These are phyloP conservation scores for Vaccinium macrocarpon DNA, from an alignment of 148 eudicot species.

Conservation along the genomic window DNA sequence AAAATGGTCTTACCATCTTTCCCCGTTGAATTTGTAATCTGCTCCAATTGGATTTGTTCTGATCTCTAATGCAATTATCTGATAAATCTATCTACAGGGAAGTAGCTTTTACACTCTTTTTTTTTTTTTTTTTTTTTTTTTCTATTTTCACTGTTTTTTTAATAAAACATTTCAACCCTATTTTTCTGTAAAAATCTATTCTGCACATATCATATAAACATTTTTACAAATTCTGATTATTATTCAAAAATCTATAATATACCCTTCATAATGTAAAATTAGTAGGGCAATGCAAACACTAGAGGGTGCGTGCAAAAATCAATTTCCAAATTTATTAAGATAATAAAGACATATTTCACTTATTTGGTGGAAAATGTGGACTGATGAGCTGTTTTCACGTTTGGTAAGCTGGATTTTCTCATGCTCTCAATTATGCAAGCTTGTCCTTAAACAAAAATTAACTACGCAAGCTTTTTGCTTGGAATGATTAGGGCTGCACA, in stretches of 20 bases:
- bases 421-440: neutral
- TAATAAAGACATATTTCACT: neutral
- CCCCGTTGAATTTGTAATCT: no score
- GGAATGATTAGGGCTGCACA: neutral
- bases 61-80: no score
- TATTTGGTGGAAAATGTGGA: neutral
- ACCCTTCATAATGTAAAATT: no score
- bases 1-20: no score
- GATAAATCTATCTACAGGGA: no score
- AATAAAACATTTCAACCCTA: neutral
- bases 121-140: no score
- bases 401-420: slow-evolving; percentile 2
- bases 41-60: no score
- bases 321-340: neutral
- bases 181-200: neutral
- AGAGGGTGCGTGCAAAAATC: neutral
- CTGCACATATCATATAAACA: neutral
- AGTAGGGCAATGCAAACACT: neutral
- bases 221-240: neutral
- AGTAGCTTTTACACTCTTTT: no score
- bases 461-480: neutral
- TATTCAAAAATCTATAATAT: no score
- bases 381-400: neutral
- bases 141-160: no score
- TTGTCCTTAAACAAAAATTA: neutral